Percentiles rank a stretch among this genome's conserved stretches.
phyloP scores from a whole-genome alignment of 1,284 basidiomycete genomes.

The Sanghuangporus sanghuang region DNA sequence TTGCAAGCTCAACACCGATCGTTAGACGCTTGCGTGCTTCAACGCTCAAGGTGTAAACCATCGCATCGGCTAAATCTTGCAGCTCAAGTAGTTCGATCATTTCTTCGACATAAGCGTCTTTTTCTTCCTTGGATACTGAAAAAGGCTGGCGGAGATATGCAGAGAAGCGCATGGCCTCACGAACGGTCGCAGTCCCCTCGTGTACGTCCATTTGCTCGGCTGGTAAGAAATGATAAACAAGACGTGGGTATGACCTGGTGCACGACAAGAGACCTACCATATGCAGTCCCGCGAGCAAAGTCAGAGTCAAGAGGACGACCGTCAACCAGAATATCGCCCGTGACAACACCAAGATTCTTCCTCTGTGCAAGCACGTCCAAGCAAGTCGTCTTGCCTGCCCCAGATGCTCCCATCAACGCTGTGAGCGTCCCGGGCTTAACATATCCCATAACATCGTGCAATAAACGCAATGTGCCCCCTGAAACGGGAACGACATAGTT shows the following conservation, averaged over 20 bases:
- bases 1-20: slow-evolving; percentile 85
- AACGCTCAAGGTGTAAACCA: slow-evolving; percentile 59
- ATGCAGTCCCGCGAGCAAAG: slow-evolving; percentile 78
- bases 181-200: slow-evolving; percentile 80
- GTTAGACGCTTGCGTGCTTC: slow-evolving; percentile 85
- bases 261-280: slow-evolving; percentile 40
- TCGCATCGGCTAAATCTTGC: slow-evolving; percentile 57
- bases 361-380: slow-evolving; percentile 87
- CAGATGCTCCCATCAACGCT: slow-evolving; percentile 76
- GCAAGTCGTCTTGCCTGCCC: slow-evolving; percentile 78
- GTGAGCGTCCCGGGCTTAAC: slow-evolving; percentile 85
- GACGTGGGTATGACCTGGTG: too few species aligned
- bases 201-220: slow-evolving; percentile 89
- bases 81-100: slow-evolving; percentile 69
- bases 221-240: slow-evolving; percentile 31
- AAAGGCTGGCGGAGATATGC: slow-evolving; percentile 86
- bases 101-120: slow-evolving; percentile 77
- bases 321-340: slow-evolving; percentile 75
- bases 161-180: slow-evolving; percentile 87
- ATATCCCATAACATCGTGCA: slow-evolving; percentile 86
- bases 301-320: slow-evolving; percentile 70
- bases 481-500: slow-evolving; percentile 74
- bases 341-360: slow-evolving; percentile 81
- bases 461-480: slow-evolving; percentile 61
- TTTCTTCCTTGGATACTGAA: slow-evolving; percentile 68